Evolutionary conservation across 768 basidiomycete species (phyloP), one percentile per base, ranked within the genome.

Genomic region (Mrakia gelida): DNA sequence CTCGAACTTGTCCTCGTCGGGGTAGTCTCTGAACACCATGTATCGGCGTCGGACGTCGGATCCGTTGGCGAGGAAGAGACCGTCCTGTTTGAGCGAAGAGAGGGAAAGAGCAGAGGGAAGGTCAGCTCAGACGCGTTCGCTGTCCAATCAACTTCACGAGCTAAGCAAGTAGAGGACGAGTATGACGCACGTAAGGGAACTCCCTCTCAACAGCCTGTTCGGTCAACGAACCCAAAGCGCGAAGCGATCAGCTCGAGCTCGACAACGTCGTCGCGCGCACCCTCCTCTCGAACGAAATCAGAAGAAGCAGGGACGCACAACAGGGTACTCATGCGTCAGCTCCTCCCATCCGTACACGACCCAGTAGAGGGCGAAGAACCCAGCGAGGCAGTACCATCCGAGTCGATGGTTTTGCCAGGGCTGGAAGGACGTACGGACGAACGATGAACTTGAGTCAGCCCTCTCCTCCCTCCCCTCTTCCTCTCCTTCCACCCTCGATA

Each of bases 171-270:
- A n/a, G n/a, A n/a, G n/a, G n/a, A n/a, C n/a, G n/a, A n/a, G n/a
- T n/a, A n/a, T n/a, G n/a, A 75, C 77, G 34, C 6, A 78, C 77
- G 43, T 78, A 28, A 28, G 73, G 73, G 65, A 26, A 78, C 73
- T 78, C 77, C n/a, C 77, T 63, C n/a, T 56, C 62, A 0, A 70
- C 63, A 4, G 32, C 41, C 34, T 38, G n/a, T 38, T 38, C 41
- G 45, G 11, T 15, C 45, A 15, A 45, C 45, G 11, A 13, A 45
- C 45, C n/a, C 23, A 63, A 71, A 21, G 56, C 73, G 32, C 15
- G 9, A n/a, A 56, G 65, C 6, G 43, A 38, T 67, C n/a, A 43
- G 38, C 41, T 49, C 38, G 8, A 38, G 38, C 38, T 38, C 38
- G 38, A 38, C 38, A 8, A 38, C 38, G 38, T 3, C 38, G 38